phyloP scores from a whole-genome alignment of 768 basidiomycete species.

The Dentipellis fragilis region DNA sequence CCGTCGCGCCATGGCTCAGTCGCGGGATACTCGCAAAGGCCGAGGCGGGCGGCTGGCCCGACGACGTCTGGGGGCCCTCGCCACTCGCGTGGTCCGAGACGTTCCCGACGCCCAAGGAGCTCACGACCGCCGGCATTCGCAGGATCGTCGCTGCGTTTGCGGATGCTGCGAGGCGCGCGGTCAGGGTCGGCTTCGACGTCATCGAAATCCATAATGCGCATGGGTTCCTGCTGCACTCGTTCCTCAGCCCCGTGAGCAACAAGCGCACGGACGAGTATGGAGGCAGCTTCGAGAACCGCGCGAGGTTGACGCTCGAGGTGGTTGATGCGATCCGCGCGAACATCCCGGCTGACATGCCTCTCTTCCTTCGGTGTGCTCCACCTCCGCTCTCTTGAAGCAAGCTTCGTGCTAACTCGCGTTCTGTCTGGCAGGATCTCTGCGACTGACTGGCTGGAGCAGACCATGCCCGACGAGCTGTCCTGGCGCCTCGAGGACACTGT shows the following conservation, averaged over 20 bases:
- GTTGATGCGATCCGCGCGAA: slow-evolving; percentile 54
- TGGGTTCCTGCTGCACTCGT: slow-evolving; percentile 20
- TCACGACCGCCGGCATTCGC: slow-evolving; percentile 27
- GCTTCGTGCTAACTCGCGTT: slow-evolving; percentile 6
- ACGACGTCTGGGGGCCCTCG: slow-evolving; percentile 23
- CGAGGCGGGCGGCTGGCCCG: slow-evolving; percentile 30
- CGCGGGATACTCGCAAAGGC: slow-evolving; percentile 23
- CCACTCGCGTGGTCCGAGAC: slow-evolving; percentile 25
- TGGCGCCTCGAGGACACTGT: slow-evolving; percentile 67
- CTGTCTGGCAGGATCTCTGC: slow-evolving; percentile 42
- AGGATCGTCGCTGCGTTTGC: slow-evolving; percentile 28
- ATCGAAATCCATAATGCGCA: slow-evolving; percentile 19
- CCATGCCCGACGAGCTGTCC: slow-evolving; percentile 45
- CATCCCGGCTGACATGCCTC: slow-evolving; percentile 52
- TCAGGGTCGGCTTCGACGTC: slow-evolving; percentile 15
- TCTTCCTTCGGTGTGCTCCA: slow-evolving; percentile 57
- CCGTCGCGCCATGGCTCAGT: slow-evolving; percentile 49
- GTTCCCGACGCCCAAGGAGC: slow-evolving; percentile 28
- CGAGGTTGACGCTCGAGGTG: slow-evolving; percentile 52
- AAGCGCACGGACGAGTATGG: slow-evolving; percentile 38
- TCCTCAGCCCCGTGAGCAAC: slow-evolving; percentile 31
- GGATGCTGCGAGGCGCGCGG: slow-evolving; percentile 20
- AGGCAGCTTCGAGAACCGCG: slow-evolving; percentile 39
- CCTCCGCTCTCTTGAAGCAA: not conserved
- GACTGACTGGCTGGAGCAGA: slow-evolving; percentile 62